Evolutionary conservation across 1,284 basidiomycete genomes (phyloP).

Genomic region (Cryptococcus depauperatus): DNA sequence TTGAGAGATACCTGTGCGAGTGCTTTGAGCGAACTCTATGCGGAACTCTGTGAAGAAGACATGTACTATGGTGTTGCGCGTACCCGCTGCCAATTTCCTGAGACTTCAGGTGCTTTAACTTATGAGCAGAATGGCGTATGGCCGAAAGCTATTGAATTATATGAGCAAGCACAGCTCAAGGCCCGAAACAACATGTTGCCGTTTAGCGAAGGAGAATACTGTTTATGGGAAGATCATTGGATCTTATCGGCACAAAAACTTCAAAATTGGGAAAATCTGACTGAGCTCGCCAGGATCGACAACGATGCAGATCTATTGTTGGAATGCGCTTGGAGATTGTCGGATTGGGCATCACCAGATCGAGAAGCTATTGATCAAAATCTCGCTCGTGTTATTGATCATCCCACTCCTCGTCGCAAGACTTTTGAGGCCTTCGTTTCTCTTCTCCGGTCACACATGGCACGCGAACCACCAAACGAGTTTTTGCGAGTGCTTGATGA

Average conservation of each 20-base stretch:
- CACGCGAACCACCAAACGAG: constrained; percentile 49
- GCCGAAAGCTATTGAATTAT: constrained; percentile 81
- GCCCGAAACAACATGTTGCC: constrained; percentile 75
- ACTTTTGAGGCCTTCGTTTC: constrained; percentile 95
- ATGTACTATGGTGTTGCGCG: constrained; percentile 97
- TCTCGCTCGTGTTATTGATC: constrained; percentile 71
- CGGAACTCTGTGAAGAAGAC: constrained; percentile 92
- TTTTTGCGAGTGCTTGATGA: constrained; percentile 87
- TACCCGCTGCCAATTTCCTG: constrained; percentile 73
- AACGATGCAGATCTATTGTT: constrained; percentile 86
- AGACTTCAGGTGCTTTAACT: constrained; percentile 86
- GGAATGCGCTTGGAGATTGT: constrained; percentile 91
- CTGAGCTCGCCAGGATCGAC: constrained; percentile 86
- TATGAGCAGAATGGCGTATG: constrained; percentile 98
- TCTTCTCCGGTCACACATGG: constrained; percentile 53
- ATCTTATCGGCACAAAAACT: constrained; percentile 91
- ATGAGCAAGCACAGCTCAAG: constrained; percentile 85
- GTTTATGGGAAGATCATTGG: constrained; percentile 99
- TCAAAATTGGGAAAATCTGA: constrained; percentile 94
- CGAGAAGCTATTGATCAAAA: constrained; percentile 77
- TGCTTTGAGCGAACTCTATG: constrained; percentile 89
- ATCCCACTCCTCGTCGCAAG: constrained; percentile 82
- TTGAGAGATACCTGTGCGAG: constrained; percentile 81
- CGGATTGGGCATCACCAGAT: constrained; percentile 68
- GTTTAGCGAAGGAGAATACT: constrained; percentile 93